Conservation (phyloP, 2,329 filamentous ascomycete genomes). For the Trichoderma pleuroti region DNA sequence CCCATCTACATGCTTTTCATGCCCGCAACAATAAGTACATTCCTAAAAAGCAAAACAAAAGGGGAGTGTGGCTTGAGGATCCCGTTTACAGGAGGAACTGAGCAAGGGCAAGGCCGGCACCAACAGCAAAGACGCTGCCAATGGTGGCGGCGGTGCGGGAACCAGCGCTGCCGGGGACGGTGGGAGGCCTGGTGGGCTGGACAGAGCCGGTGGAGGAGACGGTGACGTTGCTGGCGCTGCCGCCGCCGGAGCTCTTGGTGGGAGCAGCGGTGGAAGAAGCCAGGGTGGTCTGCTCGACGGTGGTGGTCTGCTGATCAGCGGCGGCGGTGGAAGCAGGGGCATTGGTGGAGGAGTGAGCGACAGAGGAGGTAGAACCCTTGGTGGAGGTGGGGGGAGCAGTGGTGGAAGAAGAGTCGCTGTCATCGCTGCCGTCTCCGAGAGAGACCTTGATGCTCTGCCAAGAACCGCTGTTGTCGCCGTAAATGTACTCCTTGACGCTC, state of each 20-base stretch:
- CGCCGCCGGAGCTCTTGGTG: constrained; percentile 21
- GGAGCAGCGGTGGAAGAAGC: constrained; percentile 23
- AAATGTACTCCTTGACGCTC: constrained; percentile 51
- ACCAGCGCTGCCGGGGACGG: constrained; percentile 28
- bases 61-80: not conserved
- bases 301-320: constrained; percentile 13
- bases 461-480: constrained; percentile 46
- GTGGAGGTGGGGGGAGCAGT: constrained; percentile 13
- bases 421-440: constrained; percentile 34
- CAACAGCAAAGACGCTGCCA: constrained; percentile 29
- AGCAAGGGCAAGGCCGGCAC: constrained; percentile 29
- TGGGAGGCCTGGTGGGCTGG: constrained; percentile 21
- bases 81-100: constrained; percentile 31
- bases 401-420: constrained; percentile 13
- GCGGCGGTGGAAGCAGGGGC: constrained; percentile 18
- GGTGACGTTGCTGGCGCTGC: constrained; percentile 17
- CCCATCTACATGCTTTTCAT: constrained; percentile 28
- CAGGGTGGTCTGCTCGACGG: constrained; percentile 19
- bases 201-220: constrained; percentile 14
- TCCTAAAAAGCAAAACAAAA: constrained; percentile 21
- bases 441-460: constrained; percentile 51
- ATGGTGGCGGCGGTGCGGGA: constrained; percentile 25
- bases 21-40: constrained; percentile 27
- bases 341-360: constrained; percentile 18
- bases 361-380: constrained; percentile 17